Evolutionary conservation across 345 rosid genomes (phyloP).

Genomic region (Populus simonii): DNA sequence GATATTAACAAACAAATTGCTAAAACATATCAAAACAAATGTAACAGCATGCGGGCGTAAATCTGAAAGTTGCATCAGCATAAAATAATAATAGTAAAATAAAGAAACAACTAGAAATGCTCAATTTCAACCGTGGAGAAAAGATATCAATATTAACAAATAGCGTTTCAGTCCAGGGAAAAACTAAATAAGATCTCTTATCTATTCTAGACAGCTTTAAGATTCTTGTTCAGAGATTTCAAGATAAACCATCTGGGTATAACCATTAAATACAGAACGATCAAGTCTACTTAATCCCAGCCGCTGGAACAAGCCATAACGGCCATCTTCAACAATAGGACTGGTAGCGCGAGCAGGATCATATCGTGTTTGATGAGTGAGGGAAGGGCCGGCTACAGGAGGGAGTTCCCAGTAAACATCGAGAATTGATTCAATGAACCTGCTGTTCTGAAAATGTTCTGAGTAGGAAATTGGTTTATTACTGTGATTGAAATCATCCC

Average conservation of each 20-base stretch:
- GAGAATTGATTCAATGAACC: conserved; percentile 76
- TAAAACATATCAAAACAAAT: not conserved
- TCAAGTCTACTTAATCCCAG: conserved; percentile 73
- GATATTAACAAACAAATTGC: conserved; percentile 1
- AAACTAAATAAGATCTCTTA: conserved; percentile 13
- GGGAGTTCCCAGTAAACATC: conserved; percentile 96
- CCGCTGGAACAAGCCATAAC: conserved; percentile 62
- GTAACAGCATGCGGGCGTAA: not conserved
- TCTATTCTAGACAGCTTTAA: conserved; percentile 25
- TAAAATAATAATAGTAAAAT: not conserved
- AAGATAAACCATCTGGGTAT: conserved; percentile 95
- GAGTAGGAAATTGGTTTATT: conserved; percentile 55
- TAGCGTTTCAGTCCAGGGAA: conserved; percentile 10
- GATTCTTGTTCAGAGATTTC: conserved; percentile 64
- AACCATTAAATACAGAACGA: conserved; percentile 82
- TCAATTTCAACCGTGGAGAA: not conserved
- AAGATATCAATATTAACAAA: conserved; percentile 29
- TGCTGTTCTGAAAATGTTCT: conserved; percentile 83
- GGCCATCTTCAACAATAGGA: conserved; percentile 92
- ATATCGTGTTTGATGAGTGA: conserved; percentile 86
- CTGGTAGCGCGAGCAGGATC: conserved; percentile 77
- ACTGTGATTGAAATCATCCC: conserved; percentile 85
- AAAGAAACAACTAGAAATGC: not conserved
- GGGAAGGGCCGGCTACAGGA: conserved; percentile 94
- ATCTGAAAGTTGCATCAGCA: not conserved